Evolutionary conservation across 257 asterid genomes (phyloP), one percentile per base, ranked within the genome.

Genomic region (Solanum phureja): DNA sequence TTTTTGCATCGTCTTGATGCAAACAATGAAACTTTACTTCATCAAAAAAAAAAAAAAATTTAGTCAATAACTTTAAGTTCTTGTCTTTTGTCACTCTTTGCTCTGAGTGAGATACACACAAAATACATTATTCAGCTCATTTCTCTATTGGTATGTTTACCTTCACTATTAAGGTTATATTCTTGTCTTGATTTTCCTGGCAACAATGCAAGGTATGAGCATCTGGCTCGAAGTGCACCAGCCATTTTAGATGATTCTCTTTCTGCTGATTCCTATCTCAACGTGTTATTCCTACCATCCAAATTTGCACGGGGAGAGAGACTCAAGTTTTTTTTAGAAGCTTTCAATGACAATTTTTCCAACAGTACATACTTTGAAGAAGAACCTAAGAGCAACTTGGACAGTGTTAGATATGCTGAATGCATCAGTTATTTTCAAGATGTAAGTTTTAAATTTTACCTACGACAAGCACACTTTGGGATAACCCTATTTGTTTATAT

Each of bases 201-300:
- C 71, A 82, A 82, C 86, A 49, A 82, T 82, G 44, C 86, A 46
- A 97, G 99, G 98, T 95, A 95, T 81, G 98, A 97, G 46, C 98
- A 97, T 95, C 92, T 97, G 94, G 98, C 98, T 62, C 92, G 92
- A 93, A 97, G 98, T 91, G 99, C 98, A 68, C 99, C 99, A 23
- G 97, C 98, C 44, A 98, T 95, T 85, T 90, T 95, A 64, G 99
- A 97, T 83, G 98, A 97, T 92, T 98, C 99, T 87, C 98, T 97
- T 85, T 97, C 99, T 89, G 98, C 99, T 73, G 99, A 97, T 91
- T 97, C 99, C 90, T 97, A 97, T 92, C 98, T 97, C 90, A 95
- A 95, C 88, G 95, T 97, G 86, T 84, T 97, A 87, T 93, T 95
- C 97, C 95, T 97, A 98, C 99, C 99, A 89, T 94, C 98, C 75